Evolutionary conservation across 164 flowering plant species (phyloP).

Genomic region (Taxillus chinensis): DNA sequence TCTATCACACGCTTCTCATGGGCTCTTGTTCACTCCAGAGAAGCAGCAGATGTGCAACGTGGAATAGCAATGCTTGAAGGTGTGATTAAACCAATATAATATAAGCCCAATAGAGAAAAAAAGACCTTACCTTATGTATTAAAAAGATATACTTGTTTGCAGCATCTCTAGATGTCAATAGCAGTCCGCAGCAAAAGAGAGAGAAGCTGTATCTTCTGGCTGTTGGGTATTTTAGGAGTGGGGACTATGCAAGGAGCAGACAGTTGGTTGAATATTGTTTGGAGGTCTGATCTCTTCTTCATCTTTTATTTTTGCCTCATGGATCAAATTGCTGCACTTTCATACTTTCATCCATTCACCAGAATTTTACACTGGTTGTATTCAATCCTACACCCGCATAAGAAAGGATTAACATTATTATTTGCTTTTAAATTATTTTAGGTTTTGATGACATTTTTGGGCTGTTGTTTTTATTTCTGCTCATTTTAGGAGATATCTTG

Average conservation of each 20-base stretch:
- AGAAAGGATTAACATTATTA: too few species aligned
- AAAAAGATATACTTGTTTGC: slow-evolving; percentile 13
- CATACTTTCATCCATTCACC: too few species aligned
- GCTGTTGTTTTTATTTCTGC: neutral
- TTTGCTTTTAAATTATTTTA: too few species aligned
- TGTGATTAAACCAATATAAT: neutral
- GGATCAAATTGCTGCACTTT: too few species aligned
- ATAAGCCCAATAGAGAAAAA: neutral
- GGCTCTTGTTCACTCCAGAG: slow-evolving; percentile 29
- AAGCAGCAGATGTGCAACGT: slow-evolving; percentile 23
- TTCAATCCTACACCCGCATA: too few species aligned
- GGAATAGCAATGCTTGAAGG: slow-evolving; percentile 32
- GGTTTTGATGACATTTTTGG: too few species aligned
- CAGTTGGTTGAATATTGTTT: slow-evolving; percentile 61
- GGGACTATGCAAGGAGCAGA: slow-evolving; percentile 68
- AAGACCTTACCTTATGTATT: neutral
- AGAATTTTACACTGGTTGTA: too few species aligned
- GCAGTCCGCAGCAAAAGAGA: slow-evolving; percentile 45
- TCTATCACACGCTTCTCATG: slow-evolving; percentile 25
- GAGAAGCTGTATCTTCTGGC: slow-evolving; percentile 88
- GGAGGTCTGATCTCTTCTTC: slow-evolving; percentile 38
- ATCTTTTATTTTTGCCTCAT: too few species aligned
- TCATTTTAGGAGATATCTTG: too few species aligned
- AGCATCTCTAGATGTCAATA: slow-evolving; percentile 46
- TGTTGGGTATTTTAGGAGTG: slow-evolving; percentile 79